Evolutionary conservation across 2,329 filamentous ascomycete genomes (phyloP), one percentile per base, ranked within the genome.

Genomic region (Dichotomopilus funicola): DNA sequence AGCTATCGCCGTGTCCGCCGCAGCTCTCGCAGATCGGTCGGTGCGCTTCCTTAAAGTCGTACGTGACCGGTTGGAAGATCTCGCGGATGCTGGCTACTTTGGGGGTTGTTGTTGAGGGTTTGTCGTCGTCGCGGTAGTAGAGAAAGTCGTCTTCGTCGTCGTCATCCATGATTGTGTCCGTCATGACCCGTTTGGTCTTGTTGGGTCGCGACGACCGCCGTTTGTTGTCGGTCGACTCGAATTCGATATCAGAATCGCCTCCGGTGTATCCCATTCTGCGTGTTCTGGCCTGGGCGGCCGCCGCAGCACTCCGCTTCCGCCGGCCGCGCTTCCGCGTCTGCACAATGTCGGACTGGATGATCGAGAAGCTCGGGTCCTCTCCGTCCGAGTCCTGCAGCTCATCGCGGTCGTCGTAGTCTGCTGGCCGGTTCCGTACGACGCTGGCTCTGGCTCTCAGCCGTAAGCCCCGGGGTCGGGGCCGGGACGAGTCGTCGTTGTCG

Each of bases 21-120:
- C 94, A 99, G 2, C 83, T 79, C 62, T 89, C 85, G 68, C 94
- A 99, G 6, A 73, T 75, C 42, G 80, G 75, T 47, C 79, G 81
- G 69, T 99, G 94, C 9, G 81, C 79, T 27, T 77, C 73, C 53
- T 79, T 78, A 69, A 99, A 99, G 2, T 78, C 72, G 41, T 43
- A 53, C 5, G 86, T 81, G 11, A 83, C 78, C 1, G 77, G 75
- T 54, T 83, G 77, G 67, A 95, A 97, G 5, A 81, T 69, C 67
- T 97, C 94, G 61, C 83, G 86, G 31, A 91, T 80, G 11, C 84
- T 83, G 10, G 81, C 72, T 43, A 82, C 72, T 69, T 85, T 83
- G 1, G 81, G 75, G 19, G 19, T 27, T 9, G 74, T 72, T 12
- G 65, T 70, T 0, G 68, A 64, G 0, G 72, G 62, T 51, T 70